Percentiles rank a stretch among this genome's conserved stretches.
These are phyloP conservation scores for Phialophora chinensis DNA, from an alignment of 2,329 filamentous ascomycete genomes.

Conservation along the genomic window DNA sequence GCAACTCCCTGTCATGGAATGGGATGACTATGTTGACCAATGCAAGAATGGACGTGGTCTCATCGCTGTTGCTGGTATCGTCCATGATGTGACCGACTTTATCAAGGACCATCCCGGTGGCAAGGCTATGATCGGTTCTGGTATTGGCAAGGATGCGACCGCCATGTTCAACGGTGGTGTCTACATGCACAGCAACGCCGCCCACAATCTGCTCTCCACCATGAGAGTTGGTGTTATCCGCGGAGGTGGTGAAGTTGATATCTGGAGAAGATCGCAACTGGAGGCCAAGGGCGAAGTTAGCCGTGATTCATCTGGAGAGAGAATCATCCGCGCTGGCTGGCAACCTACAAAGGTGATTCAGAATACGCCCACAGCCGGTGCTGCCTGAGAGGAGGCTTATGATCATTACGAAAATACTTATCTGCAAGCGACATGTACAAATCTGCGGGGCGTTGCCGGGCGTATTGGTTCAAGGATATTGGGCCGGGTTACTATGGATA, in stretches of 20 bases:
- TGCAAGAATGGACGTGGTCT: constrained; percentile 78
- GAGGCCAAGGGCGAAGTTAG: constrained; percentile 74
- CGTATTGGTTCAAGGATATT: neutral
- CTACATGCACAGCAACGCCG: constrained; percentile 87
- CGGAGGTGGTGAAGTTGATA: constrained; percentile 86
- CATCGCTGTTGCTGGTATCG: constrained; percentile 79
- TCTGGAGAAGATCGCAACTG: constrained; percentile 85
- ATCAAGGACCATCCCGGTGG: constrained; percentile 91
- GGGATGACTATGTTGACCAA: constrained; percentile 83
- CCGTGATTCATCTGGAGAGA: constrained; percentile 79
- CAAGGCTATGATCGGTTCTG: constrained; percentile 81
- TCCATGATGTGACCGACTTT: constrained; percentile 83
- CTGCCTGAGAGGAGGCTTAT: constrained; percentile 61
- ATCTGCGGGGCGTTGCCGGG: constrained; percentile 7
- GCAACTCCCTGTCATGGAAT: constrained; percentile 82
- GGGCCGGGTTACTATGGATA: constrained; percentile 3
- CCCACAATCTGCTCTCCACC: constrained; percentile 84
- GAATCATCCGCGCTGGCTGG: constrained; percentile 82
- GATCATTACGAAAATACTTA: constrained; percentile 26
- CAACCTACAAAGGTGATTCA: constrained; percentile 84
- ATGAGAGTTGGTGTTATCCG: constrained; percentile 88
- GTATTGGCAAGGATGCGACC: constrained; percentile 84
- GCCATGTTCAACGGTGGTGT: constrained; percentile 92
- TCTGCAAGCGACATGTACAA: constrained; percentile 17
- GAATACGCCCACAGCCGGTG: constrained; percentile 81